These are phyloP conservation scores for Pogostemon cablin DNA, from an alignment of 257 asterid species.

Conservation along the genomic window DNA sequence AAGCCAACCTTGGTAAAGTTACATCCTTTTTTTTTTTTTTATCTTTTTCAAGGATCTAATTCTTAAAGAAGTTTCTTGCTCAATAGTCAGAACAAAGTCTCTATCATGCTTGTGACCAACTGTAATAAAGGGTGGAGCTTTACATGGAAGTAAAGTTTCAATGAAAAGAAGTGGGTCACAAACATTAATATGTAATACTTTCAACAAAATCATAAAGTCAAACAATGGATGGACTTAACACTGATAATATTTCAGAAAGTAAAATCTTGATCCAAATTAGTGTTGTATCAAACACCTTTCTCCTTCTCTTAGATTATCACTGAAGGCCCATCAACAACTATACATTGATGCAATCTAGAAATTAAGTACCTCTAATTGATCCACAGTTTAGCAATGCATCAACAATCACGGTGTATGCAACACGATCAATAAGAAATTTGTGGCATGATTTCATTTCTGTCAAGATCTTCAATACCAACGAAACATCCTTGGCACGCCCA, in stretches of 20 bases:
- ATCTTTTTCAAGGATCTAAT: too few relatives aligned
- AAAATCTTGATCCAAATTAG: constrained; percentile 3
- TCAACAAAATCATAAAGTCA: constrained; percentile 20
- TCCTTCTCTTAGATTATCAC: constrained; percentile 11
- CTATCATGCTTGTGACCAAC: too few relatives aligned
- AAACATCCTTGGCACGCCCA: constrained; percentile 56
- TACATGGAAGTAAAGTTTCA: not conserved
- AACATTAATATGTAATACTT: constrained; percentile 6
- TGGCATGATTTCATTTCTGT: constrained; percentile 58
- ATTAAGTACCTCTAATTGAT: constrained; percentile 53
- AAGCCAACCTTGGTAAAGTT: too few relatives aligned
- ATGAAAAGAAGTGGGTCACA: not conserved
- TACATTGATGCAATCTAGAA: constrained; percentile 19
- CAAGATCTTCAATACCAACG: constrained; percentile 46
- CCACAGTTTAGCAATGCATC: constrained; percentile 68
- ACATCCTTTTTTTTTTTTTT: too few relatives aligned
- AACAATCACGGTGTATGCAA: constrained; percentile 60
- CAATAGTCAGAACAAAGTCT: too few relatives aligned
- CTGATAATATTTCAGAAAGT: not conserved
- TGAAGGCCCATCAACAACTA: constrained; percentile 17
- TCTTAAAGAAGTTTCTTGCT: too few relatives aligned
- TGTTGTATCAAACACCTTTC: not conserved
- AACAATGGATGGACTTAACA: not conserved
- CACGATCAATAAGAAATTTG: constrained; percentile 57
- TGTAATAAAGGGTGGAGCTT: too few relatives aligned